These are phyloP conservation scores for Trichomonas gallinae DNA, from an alignment of 208 protist genomes.

Conservation along the genomic window DNA sequence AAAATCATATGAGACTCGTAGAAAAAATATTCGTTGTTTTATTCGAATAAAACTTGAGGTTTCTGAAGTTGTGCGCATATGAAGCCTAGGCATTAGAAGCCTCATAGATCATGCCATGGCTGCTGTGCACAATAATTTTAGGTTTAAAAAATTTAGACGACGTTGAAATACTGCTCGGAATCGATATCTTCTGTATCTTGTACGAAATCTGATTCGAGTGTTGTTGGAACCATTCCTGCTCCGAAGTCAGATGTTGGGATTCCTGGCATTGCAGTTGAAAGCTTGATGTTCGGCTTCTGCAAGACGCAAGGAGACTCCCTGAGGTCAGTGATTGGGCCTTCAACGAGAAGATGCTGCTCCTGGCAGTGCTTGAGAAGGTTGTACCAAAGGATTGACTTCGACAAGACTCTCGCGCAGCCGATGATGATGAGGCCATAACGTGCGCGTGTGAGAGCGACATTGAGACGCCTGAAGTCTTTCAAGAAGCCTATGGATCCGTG, in stretches of 20 bases:
- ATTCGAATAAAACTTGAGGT: too few relatives aligned
- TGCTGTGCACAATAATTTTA: too few relatives aligned
- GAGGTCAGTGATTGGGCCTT: slow-evolving; percentile 47
- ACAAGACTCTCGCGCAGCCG: slow-evolving; percentile 74
- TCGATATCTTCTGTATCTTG: neutral
- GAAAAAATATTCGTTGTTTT: too few relatives aligned
- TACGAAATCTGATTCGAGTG: neutral
- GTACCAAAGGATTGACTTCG: slow-evolving; percentile 58
- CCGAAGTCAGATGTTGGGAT: neutral
- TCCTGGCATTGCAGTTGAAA: neutral
- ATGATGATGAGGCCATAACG: slow-evolving; percentile 79
- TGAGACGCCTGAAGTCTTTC: slow-evolving; percentile 73
- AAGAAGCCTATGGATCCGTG: slow-evolving; percentile 80
- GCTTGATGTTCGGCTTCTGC: neutral
- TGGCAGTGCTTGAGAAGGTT: slow-evolving; percentile 68
- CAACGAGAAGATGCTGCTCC: slow-evolving; percentile 53
- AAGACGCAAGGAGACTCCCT: neutral
- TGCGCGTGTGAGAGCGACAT: slow-evolving; percentile 86
- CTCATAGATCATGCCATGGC: too few relatives aligned
- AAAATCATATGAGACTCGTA: too few relatives aligned
- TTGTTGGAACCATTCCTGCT: neutral
- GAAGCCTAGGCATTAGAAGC: too few relatives aligned
- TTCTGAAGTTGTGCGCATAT: too few relatives aligned
- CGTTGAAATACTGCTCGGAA: neutral
- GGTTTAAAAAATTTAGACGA: too few relatives aligned